These are phyloP conservation scores for Cyberlindnera veronae DNA, from an alignment of 805 yeast genomes.

Conservation along the genomic window DNA sequence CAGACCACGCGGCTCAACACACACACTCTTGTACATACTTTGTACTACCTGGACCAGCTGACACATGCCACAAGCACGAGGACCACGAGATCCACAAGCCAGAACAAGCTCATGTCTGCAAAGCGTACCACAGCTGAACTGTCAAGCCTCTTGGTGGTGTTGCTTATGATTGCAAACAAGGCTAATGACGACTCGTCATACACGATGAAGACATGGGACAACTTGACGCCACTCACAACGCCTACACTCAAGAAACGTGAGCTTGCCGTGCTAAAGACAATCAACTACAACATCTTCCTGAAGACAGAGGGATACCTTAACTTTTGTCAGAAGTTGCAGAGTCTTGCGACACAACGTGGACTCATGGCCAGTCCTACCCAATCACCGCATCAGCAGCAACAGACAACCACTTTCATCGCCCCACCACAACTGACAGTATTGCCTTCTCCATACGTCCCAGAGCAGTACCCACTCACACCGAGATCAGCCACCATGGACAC, in stretches of 20 bases:
- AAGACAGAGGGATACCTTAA: conserved; percentile 8
- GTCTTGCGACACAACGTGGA: conserved; percentile 7
- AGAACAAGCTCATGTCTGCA: background rate
- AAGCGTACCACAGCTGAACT: conserved; percentile 9
- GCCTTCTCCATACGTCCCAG: conserved; percentile 1
- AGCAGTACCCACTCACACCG: conserved; percentile 22
- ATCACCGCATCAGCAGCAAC: conserved; percentile 4
- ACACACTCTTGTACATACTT: conserved; percentile 17
- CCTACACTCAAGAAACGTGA: conserved; percentile 18
- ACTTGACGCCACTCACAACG: conserved; percentile 21
- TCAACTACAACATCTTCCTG: conserved; percentile 25
- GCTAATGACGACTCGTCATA: conserved; percentile 47
- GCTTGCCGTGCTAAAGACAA: conserved; percentile 18
- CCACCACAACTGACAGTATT: conserved; percentile 1
- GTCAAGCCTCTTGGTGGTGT: conserved; percentile 28
- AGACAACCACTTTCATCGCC: conserved; percentile 2
- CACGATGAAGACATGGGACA: conserved; percentile 48
- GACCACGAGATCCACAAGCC: conserved; percentile 1
- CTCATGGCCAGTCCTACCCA: conserved; percentile 4
- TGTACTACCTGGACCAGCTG: conserved; percentile 20
- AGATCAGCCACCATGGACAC: conserved; percentile 20
- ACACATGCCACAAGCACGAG: too few relatives aligned
- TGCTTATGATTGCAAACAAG: conserved; percentile 39
- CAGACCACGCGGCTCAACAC: conserved; percentile 20
- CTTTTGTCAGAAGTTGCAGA: conserved; percentile 13